Conservation (phyloP, 1,284 basidiomycete species). For the Rhodotorula mucilaginosa region DNA sequence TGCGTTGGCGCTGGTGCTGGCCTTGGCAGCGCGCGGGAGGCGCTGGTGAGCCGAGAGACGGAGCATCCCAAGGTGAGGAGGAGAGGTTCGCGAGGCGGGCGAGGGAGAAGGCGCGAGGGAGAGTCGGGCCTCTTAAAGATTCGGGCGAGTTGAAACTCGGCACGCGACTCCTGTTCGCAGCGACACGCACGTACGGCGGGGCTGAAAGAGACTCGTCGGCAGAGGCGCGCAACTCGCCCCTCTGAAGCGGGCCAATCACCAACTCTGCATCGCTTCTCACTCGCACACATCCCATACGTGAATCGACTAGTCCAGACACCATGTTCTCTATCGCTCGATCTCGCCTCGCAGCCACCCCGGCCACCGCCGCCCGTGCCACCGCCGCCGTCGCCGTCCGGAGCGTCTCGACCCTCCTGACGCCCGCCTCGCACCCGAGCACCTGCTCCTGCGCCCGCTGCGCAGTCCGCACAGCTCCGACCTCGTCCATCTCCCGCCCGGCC, state of each 20-base stretch:
- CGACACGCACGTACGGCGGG: neutral
- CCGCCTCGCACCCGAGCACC: conserved; percentile 16
- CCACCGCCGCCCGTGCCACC: neutral
- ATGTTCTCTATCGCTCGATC: neutral
- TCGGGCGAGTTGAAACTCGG: no score
- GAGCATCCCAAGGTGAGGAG: conserved; percentile 18
- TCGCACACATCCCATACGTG: neutral
- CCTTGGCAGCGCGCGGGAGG: conserved; percentile 1
- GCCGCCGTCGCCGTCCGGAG: neutral
- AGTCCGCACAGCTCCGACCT: conserved; percentile 13
- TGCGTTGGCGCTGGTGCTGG: neutral
- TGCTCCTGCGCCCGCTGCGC: conserved; percentile 30
- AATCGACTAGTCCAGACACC: neutral
- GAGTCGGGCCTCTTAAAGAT: neutral
- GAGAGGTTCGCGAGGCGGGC: no score
- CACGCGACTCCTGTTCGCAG: neutral
- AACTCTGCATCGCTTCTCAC: neutral
- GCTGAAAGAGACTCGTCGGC: neutral
- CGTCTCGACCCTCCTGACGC: conserved; percentile 19
- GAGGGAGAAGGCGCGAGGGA: neutral
- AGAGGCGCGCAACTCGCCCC: neutral
- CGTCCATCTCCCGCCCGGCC: conserved; percentile 15
- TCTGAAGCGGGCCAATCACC: neutral
- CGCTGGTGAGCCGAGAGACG: conserved; percentile 4
- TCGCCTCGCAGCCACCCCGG: neutral